Evolutionary conservation across 371 early-diverging fungal species (phyloP).

Genomic region (Actinomortierella ambigua): DNA sequence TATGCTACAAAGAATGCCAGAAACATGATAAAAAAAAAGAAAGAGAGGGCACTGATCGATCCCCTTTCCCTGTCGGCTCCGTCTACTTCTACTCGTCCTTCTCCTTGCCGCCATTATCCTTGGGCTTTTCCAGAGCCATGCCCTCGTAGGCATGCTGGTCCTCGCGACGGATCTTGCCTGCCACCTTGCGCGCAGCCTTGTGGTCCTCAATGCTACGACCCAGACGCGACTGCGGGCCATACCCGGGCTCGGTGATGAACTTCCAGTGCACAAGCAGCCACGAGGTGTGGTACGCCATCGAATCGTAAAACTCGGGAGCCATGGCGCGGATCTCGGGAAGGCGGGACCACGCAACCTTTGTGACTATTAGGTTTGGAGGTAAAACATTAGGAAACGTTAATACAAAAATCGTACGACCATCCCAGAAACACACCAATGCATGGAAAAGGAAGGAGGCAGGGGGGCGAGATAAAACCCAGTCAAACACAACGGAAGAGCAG

Average conservation of each 20-base stretch:
- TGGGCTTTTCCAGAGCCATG: constrained; percentile 25
- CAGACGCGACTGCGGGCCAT: constrained; percentile 87
- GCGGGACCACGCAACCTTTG: constrained; percentile 87
- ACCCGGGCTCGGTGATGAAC: constrained; percentile 73
- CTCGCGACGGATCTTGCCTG: constrained; percentile 39
- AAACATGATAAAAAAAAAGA: no score
- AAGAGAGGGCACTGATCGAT: no score
- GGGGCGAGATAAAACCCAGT: background rate
- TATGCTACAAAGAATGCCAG: no score
- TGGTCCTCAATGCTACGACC: constrained; percentile 76
- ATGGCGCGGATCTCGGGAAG: constrained; percentile 80
- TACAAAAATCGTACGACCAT: background rate
- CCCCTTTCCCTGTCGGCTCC: background rate
- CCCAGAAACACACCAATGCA: background rate
- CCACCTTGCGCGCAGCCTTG: constrained; percentile 63
- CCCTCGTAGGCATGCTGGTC: constrained; percentile 44
- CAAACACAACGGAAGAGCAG: no score
- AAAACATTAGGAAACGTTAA: constrained; percentile 1
- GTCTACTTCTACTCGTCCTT: constrained; percentile 7
- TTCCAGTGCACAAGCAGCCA: constrained; percentile 87
- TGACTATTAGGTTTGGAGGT: constrained; percentile 14
- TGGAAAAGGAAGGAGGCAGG: background rate
- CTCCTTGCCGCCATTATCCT: constrained; percentile 11
- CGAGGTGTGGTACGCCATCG: constrained; percentile 83
- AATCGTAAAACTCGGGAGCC: constrained; percentile 93